Percentiles rank a stretch among this genome's conserved stretches.
These are phyloP conservation scores for Musa troglodytarum DNA, from an alignment of 176 grass and related monocot genomes.

Conservation along the genomic window DNA sequence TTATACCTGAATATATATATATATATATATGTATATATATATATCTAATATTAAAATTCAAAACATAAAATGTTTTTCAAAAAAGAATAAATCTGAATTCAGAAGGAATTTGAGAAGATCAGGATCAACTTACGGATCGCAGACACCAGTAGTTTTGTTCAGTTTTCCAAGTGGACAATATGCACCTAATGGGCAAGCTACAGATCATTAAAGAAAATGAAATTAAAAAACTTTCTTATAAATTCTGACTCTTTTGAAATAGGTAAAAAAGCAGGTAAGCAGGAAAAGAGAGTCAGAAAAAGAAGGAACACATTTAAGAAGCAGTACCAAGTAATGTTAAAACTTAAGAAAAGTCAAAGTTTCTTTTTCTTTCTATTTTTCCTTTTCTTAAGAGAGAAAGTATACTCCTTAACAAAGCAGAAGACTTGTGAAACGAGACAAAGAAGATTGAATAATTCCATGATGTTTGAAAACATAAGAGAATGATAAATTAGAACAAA, in stretches of 20 bases:
- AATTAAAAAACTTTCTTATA: background rate
- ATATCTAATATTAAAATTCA: constrained; percentile 3
- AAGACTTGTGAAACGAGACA: too few species aligned
- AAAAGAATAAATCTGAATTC: background rate
- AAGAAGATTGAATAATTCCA: too few species aligned
- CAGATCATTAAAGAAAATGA: constrained; percentile 21
- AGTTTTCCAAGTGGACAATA: constrained; percentile 65
- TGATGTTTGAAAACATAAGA: too few species aligned
- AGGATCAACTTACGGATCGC: constrained; percentile 70
- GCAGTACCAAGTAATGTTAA: background rate
- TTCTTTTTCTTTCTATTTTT: too few species aligned
- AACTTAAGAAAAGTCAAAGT: too few species aligned
- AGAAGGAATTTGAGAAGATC: background rate
- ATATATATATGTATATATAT: too few species aligned
- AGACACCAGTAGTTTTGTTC: constrained; percentile 69
- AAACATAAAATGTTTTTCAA: background rate
- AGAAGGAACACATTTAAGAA: background rate
- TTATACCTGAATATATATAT: constrained; percentile 41
- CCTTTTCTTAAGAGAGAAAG: too few species aligned
- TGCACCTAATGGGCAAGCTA: constrained; percentile 85
- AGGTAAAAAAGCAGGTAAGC: too few species aligned
- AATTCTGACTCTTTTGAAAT: background rate
- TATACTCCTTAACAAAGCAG: too few species aligned
- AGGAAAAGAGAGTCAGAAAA: constrained; percentile 2
- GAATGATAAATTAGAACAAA: too few species aligned